Percentiles rank a stretch among this genome's conserved stretches.
Conservation (phyloP, 2,329 filamentous ascomycete genomes). For the Cercospora canescens region DNA sequence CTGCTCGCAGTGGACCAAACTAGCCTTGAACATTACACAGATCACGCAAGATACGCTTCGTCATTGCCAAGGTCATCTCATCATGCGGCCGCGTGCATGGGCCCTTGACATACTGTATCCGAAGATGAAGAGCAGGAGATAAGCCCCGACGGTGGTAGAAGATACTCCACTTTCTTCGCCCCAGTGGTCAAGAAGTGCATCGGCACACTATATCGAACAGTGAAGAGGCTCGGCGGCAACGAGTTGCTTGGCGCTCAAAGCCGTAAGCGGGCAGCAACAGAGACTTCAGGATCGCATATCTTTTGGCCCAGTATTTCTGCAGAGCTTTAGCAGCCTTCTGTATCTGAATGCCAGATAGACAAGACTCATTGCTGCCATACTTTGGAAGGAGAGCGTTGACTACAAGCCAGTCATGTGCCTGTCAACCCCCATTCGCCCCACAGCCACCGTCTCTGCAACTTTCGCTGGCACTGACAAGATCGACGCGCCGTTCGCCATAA, state of each 20-base stretch:
- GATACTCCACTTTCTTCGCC: background rate
- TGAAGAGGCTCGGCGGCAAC: background rate
- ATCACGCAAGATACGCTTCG: background rate
- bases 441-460: background rate
- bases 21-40: background rate
- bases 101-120: background rate
- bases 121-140: slow-evolving; percentile 2
- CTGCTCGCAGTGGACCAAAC: background rate
- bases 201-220: background rate
- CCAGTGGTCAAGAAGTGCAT: background rate
- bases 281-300: too few species aligned
- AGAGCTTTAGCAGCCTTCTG: too few species aligned
- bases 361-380: too few species aligned
- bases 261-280: too few species aligned
- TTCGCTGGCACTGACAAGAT: background rate
- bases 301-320: too few species aligned
- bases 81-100: background rate
- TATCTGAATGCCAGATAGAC: too few species aligned
- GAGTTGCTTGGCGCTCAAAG: too few species aligned
- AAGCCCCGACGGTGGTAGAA: background rate
- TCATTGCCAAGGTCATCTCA: background rate
- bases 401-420: background rate
- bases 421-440: background rate
- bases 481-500: background rate
- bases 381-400: too few species aligned